Evolutionary conservation across 2,329 filamentous ascomycete genomes (phyloP).

Genomic region (Monosporascus sp.): DNA sequence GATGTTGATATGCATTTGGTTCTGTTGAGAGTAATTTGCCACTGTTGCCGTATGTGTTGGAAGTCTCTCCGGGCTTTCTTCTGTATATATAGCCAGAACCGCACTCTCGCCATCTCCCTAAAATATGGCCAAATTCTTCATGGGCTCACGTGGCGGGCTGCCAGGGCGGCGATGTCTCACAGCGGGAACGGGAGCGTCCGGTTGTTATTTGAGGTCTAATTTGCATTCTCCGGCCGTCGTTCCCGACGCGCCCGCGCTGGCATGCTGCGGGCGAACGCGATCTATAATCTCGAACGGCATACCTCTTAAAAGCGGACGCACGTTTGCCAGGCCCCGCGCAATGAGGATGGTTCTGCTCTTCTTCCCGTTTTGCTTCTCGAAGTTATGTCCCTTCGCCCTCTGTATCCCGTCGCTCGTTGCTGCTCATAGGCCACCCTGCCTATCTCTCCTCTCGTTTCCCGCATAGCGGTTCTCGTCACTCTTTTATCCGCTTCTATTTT

Average conservation of each 20-base stretch:
- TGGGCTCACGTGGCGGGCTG: conserved; percentile 1
- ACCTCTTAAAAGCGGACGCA: conserved; percentile 13
- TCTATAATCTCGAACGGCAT: conserved; percentile 4
- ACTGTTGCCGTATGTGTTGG: too few species aligned
- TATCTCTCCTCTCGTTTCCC: conserved; percentile 9
- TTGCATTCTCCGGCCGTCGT: conserved; percentile 18
- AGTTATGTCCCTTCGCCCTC: conserved; percentile 7
- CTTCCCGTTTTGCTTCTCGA: neutral
- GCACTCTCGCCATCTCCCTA: too few species aligned
- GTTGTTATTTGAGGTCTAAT: conserved; percentile 17
- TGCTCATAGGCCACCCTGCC: conserved; percentile 8
- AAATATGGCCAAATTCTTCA: neutral
- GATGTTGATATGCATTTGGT: too few species aligned
- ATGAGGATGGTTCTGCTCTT: neutral
- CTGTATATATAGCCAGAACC: too few species aligned
- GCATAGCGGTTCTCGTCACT: conserved; percentile 17
- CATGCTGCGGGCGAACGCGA: conserved; percentile 16
- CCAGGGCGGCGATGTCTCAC: conserved; percentile 18
- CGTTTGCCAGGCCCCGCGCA: neutral
- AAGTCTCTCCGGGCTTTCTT: too few species aligned
- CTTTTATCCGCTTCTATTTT: conserved; percentile 11
- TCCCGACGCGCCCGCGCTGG: conserved; percentile 15
- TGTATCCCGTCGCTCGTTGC: conserved; percentile 14
- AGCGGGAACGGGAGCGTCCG: neutral
- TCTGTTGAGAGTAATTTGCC: too few species aligned